phyloP scores from a whole-genome alignment of 129 eudicot genomes.

The Tagetes erecta region DNA sequence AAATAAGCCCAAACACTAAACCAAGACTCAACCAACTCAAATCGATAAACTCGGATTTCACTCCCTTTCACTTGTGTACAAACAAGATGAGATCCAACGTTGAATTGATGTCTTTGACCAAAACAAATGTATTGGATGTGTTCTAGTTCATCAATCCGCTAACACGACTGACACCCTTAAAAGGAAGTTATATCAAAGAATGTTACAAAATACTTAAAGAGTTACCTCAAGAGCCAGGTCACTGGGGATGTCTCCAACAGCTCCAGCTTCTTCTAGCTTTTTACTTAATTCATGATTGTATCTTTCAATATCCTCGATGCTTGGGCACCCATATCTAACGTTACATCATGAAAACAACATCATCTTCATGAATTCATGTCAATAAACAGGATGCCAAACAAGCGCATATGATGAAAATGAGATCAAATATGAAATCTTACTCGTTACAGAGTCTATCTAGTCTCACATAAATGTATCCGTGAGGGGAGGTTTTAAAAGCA shows the following conservation, averaged over 20 bases:
- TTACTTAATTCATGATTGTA: constrained; percentile 65
- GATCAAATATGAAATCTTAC: constrained; percentile 48
- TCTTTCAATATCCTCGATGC: constrained; percentile 64
- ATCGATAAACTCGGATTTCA: too few relatives aligned
- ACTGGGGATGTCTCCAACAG: constrained; percentile 62
- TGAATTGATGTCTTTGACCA: background rate
- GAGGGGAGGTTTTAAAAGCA: constrained; percentile 79
- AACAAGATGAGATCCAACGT: too few relatives aligned
- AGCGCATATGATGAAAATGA: background rate
- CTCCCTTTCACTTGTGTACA: too few relatives aligned
- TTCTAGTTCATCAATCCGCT: background rate
- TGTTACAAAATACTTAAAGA: background rate
- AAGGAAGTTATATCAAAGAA: background rate
- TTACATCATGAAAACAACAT: background rate
- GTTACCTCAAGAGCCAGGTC: constrained; percentile 77
- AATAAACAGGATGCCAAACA: background rate
- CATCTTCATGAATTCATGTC: background rate
- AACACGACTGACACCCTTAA: background rate
- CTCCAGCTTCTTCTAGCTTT: constrained; percentile 73
- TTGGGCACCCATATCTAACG: constrained; percentile 64
- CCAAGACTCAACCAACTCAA: too few relatives aligned
- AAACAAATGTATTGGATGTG: background rate
- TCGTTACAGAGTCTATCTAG: constrained; percentile 70
- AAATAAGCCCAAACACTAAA: too few relatives aligned
- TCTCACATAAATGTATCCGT: constrained; percentile 86